Evolutionary conservation across 225 moss, liverwort and hornwort species (phyloP).

Genomic region (Bryum argenteum): DNA sequence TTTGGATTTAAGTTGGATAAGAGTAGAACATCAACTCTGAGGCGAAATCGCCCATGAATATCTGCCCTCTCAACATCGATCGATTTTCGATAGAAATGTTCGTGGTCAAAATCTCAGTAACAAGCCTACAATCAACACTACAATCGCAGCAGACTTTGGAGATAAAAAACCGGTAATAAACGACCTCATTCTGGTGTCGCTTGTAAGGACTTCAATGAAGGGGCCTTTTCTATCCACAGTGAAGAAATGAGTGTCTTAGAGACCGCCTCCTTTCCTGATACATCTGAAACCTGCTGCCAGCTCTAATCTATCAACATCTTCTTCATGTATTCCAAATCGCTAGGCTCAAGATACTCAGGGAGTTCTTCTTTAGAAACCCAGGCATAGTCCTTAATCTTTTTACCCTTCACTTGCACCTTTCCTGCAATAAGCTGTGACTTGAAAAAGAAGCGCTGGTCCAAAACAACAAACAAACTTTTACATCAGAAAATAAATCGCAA

Average conservation of each 20-base stretch:
- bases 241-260: neutral
- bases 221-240: slow-evolving; percentile 3
- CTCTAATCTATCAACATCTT: slow-evolving; percentile 70
- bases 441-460: slow-evolving; percentile 81
- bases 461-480: slow-evolving; percentile 4
- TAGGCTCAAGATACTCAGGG: slow-evolving; percentile 69
- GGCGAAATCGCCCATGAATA: too few species aligned
- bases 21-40: too few species aligned
- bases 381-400: slow-evolving; percentile 64
- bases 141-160: neutral
- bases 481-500: neutral
- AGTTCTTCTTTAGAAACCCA: slow-evolving; percentile 91
- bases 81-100: neutral
- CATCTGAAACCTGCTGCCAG: slow-evolving; percentile 11
- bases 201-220: neutral
- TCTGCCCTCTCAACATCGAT: too few species aligned
- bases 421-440: slow-evolving; percentile 77
- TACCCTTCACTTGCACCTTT: slow-evolving; percentile 59
- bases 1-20: too few species aligned
- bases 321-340: slow-evolving; percentile 69
- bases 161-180: neutral
- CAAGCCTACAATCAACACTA: neutral
- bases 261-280: neutral
- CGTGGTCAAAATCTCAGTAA: neutral
- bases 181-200: slow-evolving; percentile 19